phyloP scores from a whole-genome alignment of 225 moss, liverwort and hornwort species.

The Sphagnum contortum region DNA sequence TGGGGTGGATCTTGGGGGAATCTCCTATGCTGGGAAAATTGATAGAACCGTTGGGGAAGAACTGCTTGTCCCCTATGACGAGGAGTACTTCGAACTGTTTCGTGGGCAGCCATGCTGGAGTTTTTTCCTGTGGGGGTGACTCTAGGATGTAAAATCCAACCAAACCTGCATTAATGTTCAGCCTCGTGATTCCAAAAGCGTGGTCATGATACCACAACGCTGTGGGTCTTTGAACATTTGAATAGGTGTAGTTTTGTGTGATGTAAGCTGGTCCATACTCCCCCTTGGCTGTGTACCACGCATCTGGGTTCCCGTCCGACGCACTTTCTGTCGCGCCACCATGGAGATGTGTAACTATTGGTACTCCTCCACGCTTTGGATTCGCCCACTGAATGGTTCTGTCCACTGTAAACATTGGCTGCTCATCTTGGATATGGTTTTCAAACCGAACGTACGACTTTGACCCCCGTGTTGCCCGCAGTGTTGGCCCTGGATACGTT shows the following conservation, averaged over 20 bases:
- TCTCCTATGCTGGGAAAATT: constrained; percentile 61
- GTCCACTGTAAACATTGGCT: constrained; percentile 34
- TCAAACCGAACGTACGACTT: not conserved
- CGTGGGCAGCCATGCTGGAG: constrained; percentile 16
- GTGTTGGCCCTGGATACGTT: not conserved
- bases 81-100: constrained; percentile 18
- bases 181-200: constrained; percentile 50
- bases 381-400: constrained; percentile 40
- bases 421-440: constrained; percentile 9
- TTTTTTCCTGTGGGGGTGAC: not conserved
- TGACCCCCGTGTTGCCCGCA: not conserved
- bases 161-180: constrained; percentile 46
- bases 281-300: constrained; percentile 39
- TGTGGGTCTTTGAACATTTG: constrained; percentile 31
- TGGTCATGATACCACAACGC: constrained; percentile 78
- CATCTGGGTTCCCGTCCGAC: constrained; percentile 51
- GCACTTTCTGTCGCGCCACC: constrained; percentile 20
- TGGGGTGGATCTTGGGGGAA: constrained; percentile 21
- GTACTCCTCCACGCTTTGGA: constrained; percentile 40
- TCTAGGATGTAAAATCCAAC: constrained; percentile 31
- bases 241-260: constrained; percentile 32
- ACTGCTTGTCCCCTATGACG: constrained; percentile 13
- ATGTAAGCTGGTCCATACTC: constrained; percentile 24
- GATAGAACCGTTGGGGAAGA: constrained; percentile 30
- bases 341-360: constrained; percentile 46